A percentile compares a stretch with the other conserved stretches of the same genome.
phyloP scores from a whole-genome alignment of 352 stramenopile genomes.

The Globisporangium splendens region DNA sequence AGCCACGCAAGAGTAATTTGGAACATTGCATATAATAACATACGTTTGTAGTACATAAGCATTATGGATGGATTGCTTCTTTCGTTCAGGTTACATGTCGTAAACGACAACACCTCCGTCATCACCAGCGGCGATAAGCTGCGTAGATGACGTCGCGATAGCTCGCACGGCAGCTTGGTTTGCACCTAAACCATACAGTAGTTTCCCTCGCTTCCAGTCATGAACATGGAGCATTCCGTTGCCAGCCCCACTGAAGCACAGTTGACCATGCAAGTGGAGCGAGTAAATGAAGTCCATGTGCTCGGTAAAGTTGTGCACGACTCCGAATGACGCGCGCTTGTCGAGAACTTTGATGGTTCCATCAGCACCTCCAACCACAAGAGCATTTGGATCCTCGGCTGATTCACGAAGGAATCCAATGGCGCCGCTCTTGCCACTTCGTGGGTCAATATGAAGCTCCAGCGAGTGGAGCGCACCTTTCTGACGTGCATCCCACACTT shows the following conservation, averaged over 20 bases:
- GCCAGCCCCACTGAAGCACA: conserved; percentile 81
- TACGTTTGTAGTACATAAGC: background rate
- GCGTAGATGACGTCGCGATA: conserved; percentile 42
- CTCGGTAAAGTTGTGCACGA: conserved; percentile 57
- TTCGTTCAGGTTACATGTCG: conserved; percentile 60
- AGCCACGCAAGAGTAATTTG: conserved; percentile 9
- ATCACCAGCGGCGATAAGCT: conserved; percentile 74
- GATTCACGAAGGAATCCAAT: conserved; percentile 64
- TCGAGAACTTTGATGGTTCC: conserved; percentile 78
- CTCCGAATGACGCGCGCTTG: conserved; percentile 42
- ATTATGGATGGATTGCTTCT: too few relatives aligned
- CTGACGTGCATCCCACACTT: conserved; percentile 71
- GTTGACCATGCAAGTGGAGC: conserved; percentile 48
- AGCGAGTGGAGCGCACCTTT: conserved; percentile 27
- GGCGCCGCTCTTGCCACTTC: conserved; percentile 58
- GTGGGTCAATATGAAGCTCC: conserved; percentile 53
- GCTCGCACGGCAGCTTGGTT: conserved; percentile 78
- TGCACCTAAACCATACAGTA: conserved; percentile 81
- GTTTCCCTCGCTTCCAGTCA: conserved; percentile 57
- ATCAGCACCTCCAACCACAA: conserved; percentile 75
- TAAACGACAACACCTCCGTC: conserved; percentile 84
- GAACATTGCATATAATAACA: conserved; percentile 2
- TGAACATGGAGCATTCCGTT: conserved; percentile 87
- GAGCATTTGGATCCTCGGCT: conserved; percentile 34
- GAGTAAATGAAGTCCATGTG: conserved; percentile 90